A percentile compares a stretch with the other conserved stretches of the same genome.
phyloP scores from a whole-genome alignment of 306 rosid genomes.

The Carpinus viminea region DNA sequence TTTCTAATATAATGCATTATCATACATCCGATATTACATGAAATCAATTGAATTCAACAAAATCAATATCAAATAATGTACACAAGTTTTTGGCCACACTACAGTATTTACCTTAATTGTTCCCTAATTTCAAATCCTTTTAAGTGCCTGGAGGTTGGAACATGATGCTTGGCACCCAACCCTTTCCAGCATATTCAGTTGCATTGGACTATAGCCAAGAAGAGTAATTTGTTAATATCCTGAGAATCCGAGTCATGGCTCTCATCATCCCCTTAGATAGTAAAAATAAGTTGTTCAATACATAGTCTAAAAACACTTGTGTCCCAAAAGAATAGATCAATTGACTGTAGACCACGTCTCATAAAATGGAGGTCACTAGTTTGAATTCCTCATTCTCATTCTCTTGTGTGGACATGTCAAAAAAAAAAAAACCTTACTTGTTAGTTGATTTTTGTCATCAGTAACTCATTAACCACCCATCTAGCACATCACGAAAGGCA shows the following conservation, averaged over 20 bases:
- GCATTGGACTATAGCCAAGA: constrained; percentile 71
- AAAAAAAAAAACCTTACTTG: no score
- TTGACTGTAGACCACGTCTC: no score
- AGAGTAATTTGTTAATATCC: constrained; percentile 75
- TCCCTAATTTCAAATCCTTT: neutral
- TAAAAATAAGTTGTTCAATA: constrained; percentile 4
- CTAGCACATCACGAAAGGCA: no score
- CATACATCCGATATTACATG: neutral
- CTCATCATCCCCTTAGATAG: constrained; percentile 57
- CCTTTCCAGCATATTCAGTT: constrained; percentile 25
- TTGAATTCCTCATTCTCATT: no score
- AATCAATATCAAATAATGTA: neutral
- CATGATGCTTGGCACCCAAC: neutral
- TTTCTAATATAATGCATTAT: neutral
- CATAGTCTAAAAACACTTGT: no score
- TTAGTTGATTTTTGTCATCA: no score
- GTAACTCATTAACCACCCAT: no score
- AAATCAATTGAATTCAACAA: neutral
- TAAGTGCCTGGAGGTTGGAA: neutral
- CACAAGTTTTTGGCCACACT: neutral
- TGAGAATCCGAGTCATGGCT: constrained; percentile 42
- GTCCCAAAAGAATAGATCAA: no score
- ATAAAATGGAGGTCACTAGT: no score
- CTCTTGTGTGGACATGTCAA: no score
- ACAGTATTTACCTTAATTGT: neutral